Evolutionary conservation across 2,329 filamentous ascomycete genomes (phyloP).

Genomic region (Colletotrichum cuscutae): DNA sequence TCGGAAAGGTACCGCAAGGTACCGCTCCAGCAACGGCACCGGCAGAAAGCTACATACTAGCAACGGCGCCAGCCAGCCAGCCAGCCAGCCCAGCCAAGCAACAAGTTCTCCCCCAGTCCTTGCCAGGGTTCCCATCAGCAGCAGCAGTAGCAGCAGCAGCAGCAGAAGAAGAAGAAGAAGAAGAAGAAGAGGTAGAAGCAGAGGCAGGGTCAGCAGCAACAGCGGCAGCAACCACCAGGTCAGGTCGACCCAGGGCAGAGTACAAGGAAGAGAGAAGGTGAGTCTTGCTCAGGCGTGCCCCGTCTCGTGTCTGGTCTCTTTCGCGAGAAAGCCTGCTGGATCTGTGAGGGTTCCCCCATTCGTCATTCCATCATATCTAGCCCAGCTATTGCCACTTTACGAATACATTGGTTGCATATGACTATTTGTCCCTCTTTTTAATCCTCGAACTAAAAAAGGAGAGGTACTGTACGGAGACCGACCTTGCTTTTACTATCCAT

Average conservation of each 20-base stretch:
- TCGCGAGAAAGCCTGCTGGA: slow-evolving; percentile 20
- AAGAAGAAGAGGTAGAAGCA: neutral
- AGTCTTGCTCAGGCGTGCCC: neutral
- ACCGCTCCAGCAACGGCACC: slow-evolving; percentile 11
- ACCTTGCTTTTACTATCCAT: slow-evolving; percentile 6
- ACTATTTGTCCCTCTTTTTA: slow-evolving; percentile 29
- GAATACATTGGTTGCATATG: slow-evolving; percentile 14
- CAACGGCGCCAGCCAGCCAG: neutral
- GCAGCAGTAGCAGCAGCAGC: neutral
- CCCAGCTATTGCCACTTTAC: slow-evolving; percentile 27
- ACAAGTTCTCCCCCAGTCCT: slow-evolving; percentile 12
- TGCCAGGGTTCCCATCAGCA: neutral
- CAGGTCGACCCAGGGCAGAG: neutral
- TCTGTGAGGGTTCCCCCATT: neutral
- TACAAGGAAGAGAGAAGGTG: neutral
- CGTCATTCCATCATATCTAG: slow-evolving; percentile 25
- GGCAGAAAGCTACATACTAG: neutral
- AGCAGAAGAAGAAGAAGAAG: neutral
- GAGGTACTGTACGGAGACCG: neutral
- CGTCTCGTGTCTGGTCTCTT: neutral
- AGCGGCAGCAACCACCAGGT: too few relatives aligned
- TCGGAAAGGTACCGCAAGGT: slow-evolving; percentile 16
- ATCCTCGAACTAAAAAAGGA: neutral
- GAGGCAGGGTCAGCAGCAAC: too few relatives aligned
- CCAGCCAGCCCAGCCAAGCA: slow-evolving; percentile 16